phyloP scores from a whole-genome alignment of 805 yeast species.

The Alloascoidea hylecoeti region DNA sequence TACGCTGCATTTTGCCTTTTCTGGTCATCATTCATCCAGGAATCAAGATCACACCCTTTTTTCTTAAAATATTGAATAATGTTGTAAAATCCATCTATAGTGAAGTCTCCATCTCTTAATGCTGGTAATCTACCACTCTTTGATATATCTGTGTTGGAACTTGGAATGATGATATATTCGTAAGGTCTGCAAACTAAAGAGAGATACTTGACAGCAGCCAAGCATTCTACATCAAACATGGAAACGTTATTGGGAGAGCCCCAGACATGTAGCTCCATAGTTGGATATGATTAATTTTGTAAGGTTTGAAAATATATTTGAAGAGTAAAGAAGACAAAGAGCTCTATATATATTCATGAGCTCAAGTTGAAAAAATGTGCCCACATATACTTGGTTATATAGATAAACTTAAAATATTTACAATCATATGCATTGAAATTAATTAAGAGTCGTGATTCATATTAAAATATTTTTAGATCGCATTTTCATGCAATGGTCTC shows the following conservation, averaged over 20 bases:
- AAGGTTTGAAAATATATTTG: too few species aligned
- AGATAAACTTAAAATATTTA: too few species aligned
- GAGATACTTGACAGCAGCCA: conserved; percentile 1
- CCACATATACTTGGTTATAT: too few species aligned
- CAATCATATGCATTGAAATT: too few species aligned
- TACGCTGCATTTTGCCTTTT: conserved; percentile 1
- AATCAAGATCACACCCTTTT: neutral
- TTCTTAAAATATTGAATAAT: neutral
- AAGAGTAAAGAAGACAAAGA: too few species aligned
- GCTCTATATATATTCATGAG: too few species aligned
- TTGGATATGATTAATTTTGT: too few species aligned
- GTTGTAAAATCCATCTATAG: neutral
- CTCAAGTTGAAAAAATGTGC: too few species aligned
- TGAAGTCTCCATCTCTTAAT: neutral
- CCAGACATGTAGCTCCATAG: conserved; percentile 1
- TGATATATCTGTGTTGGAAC: neutral
- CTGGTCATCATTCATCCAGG: neutral
- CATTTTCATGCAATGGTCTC: too few species aligned
- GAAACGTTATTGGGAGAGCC: neutral
- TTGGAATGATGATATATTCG: conserved; percentile 1
- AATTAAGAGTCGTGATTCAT: too few species aligned
- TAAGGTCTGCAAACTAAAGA: neutral
- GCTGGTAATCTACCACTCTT: neutral
- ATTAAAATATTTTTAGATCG: too few species aligned
- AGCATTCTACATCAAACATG: neutral